Percentiles rank a stretch among this genome's conserved stretches.
Evolutionary conservation across 805 yeast genomes (phyloP).

Genomic region (Metschnikowia drakensbergensis): DNA sequence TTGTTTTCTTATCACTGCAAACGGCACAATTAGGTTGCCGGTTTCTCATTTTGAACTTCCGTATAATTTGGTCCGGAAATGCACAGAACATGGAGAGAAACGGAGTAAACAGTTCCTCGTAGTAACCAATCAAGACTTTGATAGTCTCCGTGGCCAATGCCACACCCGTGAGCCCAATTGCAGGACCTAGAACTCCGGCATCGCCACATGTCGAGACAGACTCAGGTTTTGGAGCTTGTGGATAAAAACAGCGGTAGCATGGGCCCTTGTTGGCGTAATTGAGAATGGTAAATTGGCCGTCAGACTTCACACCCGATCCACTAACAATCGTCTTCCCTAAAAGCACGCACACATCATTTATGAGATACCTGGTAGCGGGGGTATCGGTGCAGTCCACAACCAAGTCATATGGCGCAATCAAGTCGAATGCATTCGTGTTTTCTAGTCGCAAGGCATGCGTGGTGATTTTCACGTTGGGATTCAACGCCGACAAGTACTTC

Average conservation of each 20-base stretch:
- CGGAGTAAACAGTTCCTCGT: slow-evolving; percentile 57
- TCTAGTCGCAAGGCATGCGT: slow-evolving; percentile 52
- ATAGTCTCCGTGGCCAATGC: slow-evolving; percentile 87
- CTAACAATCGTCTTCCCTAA: slow-evolving; percentile 72
- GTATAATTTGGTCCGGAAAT: slow-evolving; percentile 58
- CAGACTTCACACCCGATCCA: slow-evolving; percentile 87
- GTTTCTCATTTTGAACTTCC: slow-evolving; percentile 78
- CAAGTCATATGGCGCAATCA: slow-evolving; percentile 64
- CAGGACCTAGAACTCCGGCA: slow-evolving; percentile 94
- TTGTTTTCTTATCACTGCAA: slow-evolving; percentile 54
- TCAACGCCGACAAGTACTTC: slow-evolving; percentile 47
- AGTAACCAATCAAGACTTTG: slow-evolving; percentile 60
- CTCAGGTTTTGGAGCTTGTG: slow-evolving; percentile 83
- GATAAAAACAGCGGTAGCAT: slow-evolving; percentile 91
- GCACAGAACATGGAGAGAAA: slow-evolving; percentile 67
- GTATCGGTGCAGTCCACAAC: slow-evolving; percentile 94
- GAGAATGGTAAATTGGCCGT: slow-evolving; percentile 81
- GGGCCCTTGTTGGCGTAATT: slow-evolving; percentile 72
- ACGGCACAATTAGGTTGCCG: slow-evolving; percentile 56
- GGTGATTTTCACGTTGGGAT: slow-evolving; percentile 60
- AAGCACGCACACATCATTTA: slow-evolving; percentile 78
- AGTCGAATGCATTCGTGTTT: slow-evolving; percentile 56
- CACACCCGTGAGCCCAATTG: slow-evolving; percentile 87
- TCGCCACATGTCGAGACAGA: slow-evolving; percentile 83
- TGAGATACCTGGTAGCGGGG: slow-evolving; percentile 79